Percentiles rank a stretch among this genome's conserved stretches.
Evolutionary conservation across 495 filamentous ascomycete species (phyloP).

Genomic region (Rusavskia elegans): DNA sequence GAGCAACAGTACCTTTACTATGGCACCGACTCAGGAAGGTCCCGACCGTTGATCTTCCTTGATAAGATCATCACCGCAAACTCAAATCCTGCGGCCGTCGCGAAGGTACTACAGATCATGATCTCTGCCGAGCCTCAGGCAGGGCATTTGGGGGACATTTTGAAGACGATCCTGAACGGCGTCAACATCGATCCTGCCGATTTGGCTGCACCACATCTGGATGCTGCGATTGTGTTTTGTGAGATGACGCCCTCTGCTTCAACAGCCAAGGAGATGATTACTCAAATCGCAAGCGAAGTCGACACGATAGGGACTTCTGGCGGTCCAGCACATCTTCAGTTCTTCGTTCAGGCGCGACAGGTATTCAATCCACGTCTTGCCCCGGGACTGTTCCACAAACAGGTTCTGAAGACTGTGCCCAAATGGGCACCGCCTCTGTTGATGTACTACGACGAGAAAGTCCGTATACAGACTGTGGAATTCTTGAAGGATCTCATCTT

Average conservation of each 20-base stretch:
- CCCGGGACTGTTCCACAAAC: constrained; percentile 22
- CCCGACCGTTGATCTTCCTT: constrained; percentile 20
- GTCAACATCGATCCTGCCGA: constrained; percentile 40
- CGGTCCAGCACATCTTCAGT: constrained; percentile 41
- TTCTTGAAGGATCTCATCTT: constrained; percentile 43
- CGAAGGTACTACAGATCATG: constrained; percentile 25
- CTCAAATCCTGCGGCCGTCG: constrained; percentile 17
- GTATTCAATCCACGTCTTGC: constrained; percentile 24
- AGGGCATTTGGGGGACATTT: constrained; percentile 24
- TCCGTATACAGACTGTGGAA: constrained; percentile 37
- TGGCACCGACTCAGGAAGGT: constrained; percentile 9
- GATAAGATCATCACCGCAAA: constrained; percentile 28
- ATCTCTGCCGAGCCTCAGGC: constrained; percentile 30
- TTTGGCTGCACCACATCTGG: constrained; percentile 35
- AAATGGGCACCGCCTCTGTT: constrained; percentile 55
- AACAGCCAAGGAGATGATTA: constrained; percentile 28
- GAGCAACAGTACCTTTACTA: constrained; percentile 23
- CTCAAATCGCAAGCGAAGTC: constrained; percentile 36
- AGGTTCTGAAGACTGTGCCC: constrained; percentile 37
- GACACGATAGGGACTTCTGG: constrained; percentile 38
- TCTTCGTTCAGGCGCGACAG: constrained; percentile 33
- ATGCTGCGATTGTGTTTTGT: constrained; percentile 34
- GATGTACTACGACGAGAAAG: constrained; percentile 38
- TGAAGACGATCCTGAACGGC: constrained; percentile 32
- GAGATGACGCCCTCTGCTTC: constrained; percentile 21